Conservation (phyloP, 495 filamentous ascomycete genomes). For the Penicillium silybi region DNA sequence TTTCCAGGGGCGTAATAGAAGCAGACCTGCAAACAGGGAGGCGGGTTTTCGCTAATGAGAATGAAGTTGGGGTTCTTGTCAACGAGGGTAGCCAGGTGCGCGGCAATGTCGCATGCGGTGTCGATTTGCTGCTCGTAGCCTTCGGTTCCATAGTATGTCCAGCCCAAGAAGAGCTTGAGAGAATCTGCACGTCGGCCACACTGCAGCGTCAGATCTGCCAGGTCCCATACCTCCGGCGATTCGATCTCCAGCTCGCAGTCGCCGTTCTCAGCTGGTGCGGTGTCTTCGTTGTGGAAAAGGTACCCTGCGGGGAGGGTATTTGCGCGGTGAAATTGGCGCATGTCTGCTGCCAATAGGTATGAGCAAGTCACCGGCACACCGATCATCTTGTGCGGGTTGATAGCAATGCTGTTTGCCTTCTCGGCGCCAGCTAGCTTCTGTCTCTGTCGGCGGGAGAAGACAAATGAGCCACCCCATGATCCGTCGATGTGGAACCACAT, state of each 20-base stretch:
- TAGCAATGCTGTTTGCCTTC: slow-evolving; percentile 71
- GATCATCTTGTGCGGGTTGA: slow-evolving; percentile 98
- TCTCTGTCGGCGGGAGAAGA: slow-evolving; percentile 65
- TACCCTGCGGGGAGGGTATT: slow-evolving; percentile 88
- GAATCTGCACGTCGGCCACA: slow-evolving; percentile 83
- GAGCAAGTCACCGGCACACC: slow-evolving; percentile 86
- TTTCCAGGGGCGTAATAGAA: slow-evolving; percentile 75
- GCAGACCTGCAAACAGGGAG: slow-evolving; percentile 90
- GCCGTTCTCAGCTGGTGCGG: slow-evolving; percentile 11
- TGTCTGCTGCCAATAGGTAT: slow-evolving; percentile 75
- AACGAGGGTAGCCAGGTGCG: slow-evolving; percentile 59
- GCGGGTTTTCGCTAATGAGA: slow-evolving; percentile 69
- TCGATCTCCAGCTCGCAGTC: slow-evolving; percentile 29
- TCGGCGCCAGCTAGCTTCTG: slow-evolving; percentile 65
- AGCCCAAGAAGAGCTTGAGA: slow-evolving; percentile 80
- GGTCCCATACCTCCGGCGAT: slow-evolving; percentile 69
- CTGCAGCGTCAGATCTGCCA: slow-evolving; percentile 91
- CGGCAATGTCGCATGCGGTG: slow-evolving; percentile 62
- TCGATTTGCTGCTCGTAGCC: slow-evolving; percentile 64
- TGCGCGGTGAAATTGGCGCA: slow-evolving; percentile 69
- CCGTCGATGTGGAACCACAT: slow-evolving; percentile 92
- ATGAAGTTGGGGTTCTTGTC: slow-evolving; percentile 54
- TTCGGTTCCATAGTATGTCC: slow-evolving; percentile 78
- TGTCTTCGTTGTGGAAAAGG: slow-evolving; percentile 65
- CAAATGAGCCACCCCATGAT: slow-evolving; percentile 81